phyloP scores from a whole-genome alignment of 2,329 filamentous ascomycete species.

The Achaetomium macrosporum region DNA sequence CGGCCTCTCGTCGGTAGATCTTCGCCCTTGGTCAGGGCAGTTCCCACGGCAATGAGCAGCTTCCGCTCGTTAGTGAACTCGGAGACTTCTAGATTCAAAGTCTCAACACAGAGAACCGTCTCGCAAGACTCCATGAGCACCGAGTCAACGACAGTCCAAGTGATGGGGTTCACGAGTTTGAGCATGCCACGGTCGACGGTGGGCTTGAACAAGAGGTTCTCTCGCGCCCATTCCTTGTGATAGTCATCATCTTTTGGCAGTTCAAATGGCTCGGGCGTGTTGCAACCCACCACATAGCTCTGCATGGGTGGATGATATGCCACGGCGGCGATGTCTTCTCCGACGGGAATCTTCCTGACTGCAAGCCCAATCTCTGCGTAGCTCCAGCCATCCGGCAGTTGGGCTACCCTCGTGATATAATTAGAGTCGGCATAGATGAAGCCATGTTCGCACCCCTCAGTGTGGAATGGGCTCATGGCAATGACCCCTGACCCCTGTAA shows the following conservation, averaged over 20 bases:
- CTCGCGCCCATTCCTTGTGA: constrained; percentile 72
- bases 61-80: constrained; percentile 84
- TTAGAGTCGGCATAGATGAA: constrained; percentile 76
- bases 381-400: constrained; percentile 60
- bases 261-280: constrained; percentile 63
- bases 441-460: constrained; percentile 68
- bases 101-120: constrained; percentile 73
- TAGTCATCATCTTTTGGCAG: constrained; percentile 82
- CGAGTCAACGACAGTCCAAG: constrained; percentile 72
- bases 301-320: constrained; percentile 70
- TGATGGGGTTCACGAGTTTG: constrained; percentile 71
- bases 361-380: constrained; percentile 72
- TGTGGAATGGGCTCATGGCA: constrained; percentile 71
- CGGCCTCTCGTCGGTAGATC: constrained; percentile 80
- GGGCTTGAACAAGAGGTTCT: constrained; percentile 60
- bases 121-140: constrained; percentile 69
- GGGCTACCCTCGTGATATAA: constrained; percentile 67
- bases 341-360: constrained; percentile 64
- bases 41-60: constrained; percentile 78
- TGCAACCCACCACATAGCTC: constrained; percentile 72
- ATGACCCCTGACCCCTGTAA: constrained; percentile 64
- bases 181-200: constrained; percentile 65
- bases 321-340: constrained; percentile 64
- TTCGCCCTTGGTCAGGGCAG: constrained; percentile 80
- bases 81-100: constrained; percentile 80